Conservation (phyloP, 169 alveolate species). For the Cryptosporidium canis region DNA sequence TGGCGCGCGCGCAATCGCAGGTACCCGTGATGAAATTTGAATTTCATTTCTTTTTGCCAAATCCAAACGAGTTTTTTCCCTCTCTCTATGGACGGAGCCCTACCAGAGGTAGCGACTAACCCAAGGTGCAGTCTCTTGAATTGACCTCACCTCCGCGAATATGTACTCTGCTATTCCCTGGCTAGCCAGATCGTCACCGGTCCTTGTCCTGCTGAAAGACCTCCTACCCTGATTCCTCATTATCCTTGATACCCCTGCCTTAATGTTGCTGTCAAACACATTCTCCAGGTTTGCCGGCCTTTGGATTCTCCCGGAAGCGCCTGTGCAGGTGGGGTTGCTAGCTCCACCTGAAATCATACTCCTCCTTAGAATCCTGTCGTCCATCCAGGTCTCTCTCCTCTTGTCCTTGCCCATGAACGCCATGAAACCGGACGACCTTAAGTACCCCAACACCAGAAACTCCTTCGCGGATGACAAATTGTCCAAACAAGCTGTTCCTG, state of each 20-base stretch:
- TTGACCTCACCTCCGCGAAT: not conserved
- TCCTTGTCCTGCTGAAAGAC: not conserved
- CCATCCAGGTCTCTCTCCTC: constrained; percentile 1
- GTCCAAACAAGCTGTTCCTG: not conserved
- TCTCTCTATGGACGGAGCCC: too few relatives aligned
- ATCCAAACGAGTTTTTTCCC: not conserved
- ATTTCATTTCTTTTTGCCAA: too few relatives aligned
- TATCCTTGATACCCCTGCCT: not conserved
- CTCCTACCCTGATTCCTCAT: not conserved
- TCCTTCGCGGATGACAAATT: not conserved
- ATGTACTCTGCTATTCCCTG: not conserved
- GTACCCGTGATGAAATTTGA: too few relatives aligned
- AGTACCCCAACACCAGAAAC: not conserved
- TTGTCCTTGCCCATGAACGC: not conserved
- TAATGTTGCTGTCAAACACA: not conserved
- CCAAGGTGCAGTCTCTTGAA: not conserved
- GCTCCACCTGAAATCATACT: not conserved
- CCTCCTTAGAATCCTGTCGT: constrained; percentile 38
- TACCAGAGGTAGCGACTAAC: not conserved
- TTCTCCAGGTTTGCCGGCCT: not conserved
- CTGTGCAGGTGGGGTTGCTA: not conserved
- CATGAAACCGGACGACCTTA: not conserved
- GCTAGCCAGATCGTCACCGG: not conserved
- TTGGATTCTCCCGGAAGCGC: not conserved
- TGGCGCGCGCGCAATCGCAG: too few relatives aligned